A percentile compares a stretch with the other conserved stretches of the same genome.
Conservation (phyloP, 352 stramenopile species). For the Phytophthora quininea region DNA sequence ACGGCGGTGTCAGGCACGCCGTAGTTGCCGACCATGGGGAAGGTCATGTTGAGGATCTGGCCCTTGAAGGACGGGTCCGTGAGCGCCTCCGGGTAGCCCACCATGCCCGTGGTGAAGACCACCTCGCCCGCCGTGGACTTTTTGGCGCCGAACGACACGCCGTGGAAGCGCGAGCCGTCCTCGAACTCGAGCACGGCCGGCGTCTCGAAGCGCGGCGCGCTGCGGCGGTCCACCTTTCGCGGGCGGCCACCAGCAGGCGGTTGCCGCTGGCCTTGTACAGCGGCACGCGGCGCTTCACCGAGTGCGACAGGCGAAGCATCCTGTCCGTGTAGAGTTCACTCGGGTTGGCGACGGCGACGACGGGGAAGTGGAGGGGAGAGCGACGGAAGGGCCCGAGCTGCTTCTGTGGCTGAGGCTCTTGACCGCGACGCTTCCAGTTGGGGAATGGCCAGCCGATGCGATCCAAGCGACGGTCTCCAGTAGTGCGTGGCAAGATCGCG, state of each 20-base stretch:
- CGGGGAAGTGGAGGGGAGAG: not conserved
- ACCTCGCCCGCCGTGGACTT: constrained; percentile 84
- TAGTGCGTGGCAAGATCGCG: constrained; percentile 21
- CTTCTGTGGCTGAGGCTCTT: constrained; percentile 11
- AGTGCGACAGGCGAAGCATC: constrained; percentile 76
- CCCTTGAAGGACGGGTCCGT: constrained; percentile 97
- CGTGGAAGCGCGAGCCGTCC: constrained; percentile 77
- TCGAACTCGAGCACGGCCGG: constrained; percentile 86
- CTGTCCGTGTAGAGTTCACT: constrained; percentile 6
- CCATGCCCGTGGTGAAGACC: constrained; percentile 99
- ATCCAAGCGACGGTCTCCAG: constrained; percentile 2
- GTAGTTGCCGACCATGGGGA: constrained; percentile 97
- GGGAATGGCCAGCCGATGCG: constrained; percentile 35
- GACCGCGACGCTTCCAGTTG: constrained; percentile 48
- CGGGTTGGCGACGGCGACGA: constrained; percentile 3
- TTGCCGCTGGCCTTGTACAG: constrained; percentile 73
- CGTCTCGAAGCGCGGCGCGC: constrained; percentile 83
- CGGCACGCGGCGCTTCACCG: constrained; percentile 66
- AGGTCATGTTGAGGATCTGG: constrained; percentile 96
- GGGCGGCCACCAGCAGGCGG: constrained; percentile 60
- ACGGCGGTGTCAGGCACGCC: constrained; percentile 90
- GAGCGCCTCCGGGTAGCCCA: constrained; percentile 96
- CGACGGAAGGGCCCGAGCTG: not conserved
- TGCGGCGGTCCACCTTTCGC: constrained; percentile 78
- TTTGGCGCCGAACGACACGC: constrained; percentile 83